A percentile compares a stretch with the other conserved stretches of the same genome.
Evolutionary conservation across 192 early-diverging fungal species (phyloP).

Genomic region (Radiomyces spectabilis): DNA sequence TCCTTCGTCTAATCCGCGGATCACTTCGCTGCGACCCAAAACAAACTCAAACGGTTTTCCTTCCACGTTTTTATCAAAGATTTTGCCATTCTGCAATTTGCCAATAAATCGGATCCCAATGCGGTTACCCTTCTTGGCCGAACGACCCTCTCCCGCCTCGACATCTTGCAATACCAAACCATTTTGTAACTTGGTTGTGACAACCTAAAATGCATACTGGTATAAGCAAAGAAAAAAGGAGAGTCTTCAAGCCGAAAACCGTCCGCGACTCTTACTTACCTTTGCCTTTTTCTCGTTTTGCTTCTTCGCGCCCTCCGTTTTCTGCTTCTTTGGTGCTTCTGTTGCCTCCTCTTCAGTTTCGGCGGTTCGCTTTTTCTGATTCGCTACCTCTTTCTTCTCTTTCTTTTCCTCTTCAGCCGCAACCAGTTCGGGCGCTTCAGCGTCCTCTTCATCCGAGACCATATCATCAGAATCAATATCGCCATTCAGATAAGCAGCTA

Average conservation of each 20-base stretch:
- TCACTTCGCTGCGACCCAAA: slow-evolving; percentile 75
- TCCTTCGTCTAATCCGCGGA: slow-evolving; percentile 89
- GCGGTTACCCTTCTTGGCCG: slow-evolving; percentile 40
- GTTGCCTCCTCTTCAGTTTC: no score
- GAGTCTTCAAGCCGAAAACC: no score
- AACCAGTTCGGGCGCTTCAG: no score
- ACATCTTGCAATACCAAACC: slow-evolving; percentile 82
- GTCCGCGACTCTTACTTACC: no score
- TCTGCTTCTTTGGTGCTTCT: no score
- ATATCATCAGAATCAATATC: slow-evolving; percentile 4
- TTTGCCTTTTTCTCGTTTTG: no score
- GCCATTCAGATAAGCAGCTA: slow-evolving; percentile 3
- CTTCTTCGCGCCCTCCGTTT: no score
- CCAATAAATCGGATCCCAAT: slow-evolving; percentile 87
- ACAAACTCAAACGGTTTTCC: slow-evolving; percentile 81
- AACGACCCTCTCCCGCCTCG: slow-evolving; percentile 41
- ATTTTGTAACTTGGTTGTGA: slow-evolving; percentile 57
- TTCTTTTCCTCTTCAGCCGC: no score
- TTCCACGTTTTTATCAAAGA: slow-evolving; percentile 85
- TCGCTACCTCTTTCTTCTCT: no score
- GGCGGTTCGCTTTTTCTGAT: no score
- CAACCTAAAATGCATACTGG: no score
- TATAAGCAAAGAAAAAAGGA: no score
- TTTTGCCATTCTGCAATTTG: slow-evolving; percentile 80
- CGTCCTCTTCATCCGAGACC: neutral